These are phyloP conservation scores for Penicillium diatomitis DNA, from an alignment of 495 filamentous ascomycete genomes.

Conservation along the genomic window DNA sequence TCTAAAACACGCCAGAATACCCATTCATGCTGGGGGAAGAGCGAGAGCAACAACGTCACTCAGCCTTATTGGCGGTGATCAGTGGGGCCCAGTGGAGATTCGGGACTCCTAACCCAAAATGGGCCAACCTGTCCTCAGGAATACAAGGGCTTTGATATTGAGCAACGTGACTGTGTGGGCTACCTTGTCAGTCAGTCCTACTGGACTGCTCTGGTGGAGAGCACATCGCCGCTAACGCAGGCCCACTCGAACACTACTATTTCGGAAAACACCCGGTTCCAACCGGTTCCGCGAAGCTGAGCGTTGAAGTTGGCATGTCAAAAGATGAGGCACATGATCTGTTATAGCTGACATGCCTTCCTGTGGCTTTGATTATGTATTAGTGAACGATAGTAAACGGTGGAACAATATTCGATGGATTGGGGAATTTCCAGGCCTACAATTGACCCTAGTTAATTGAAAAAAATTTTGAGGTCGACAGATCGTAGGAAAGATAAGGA, in stretches of 20 bases:
- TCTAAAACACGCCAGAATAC: not conserved
- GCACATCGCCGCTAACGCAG: not conserved
- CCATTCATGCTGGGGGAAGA: not conserved
- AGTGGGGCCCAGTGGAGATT: not conserved
- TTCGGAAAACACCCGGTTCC: not conserved
- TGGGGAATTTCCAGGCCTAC: not conserved
- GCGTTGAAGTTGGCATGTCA: not conserved
- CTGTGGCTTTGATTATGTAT: not conserved
- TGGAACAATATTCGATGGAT: not conserved
- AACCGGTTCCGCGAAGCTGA: not conserved
- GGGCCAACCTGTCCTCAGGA: not conserved
- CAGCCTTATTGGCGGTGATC: not conserved
- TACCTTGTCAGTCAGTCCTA: not conserved
- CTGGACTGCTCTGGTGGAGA: not conserved
- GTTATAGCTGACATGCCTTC: not conserved
- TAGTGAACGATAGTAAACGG: not conserved
- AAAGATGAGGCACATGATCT: not conserved
- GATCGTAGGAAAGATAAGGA: not conserved
- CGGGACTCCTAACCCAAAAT: constrained; percentile 1
- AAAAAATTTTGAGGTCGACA: not conserved
- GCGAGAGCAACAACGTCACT: not conserved
- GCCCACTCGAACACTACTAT: not conserved
- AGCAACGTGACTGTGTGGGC: not conserved
- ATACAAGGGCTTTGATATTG: not conserved
- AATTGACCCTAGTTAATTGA: not conserved